Base-by-base conservation (phyloP, 495 filamentous ascomycete species). In the Trichodelitschia bisporula region DNA sequence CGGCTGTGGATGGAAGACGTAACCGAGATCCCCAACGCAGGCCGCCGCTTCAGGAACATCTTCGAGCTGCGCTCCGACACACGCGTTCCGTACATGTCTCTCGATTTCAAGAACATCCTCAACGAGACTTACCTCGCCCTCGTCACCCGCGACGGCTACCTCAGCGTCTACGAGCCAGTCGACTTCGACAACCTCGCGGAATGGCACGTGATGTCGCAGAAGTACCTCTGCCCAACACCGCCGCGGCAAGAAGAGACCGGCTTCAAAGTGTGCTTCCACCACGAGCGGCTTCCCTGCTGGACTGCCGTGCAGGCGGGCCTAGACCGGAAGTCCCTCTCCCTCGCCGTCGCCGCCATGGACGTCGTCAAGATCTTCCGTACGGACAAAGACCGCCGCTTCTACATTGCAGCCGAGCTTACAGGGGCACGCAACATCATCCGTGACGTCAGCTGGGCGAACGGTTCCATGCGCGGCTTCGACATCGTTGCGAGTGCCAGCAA, bases 401-500 rank as follows among this genome's bases (percentile, higher is more conserved):
- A 84, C 39, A 59, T 72, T 8, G 78, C 78, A 4, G 66, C 74
- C 17, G 74, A 79, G 42, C 54, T 95, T 16, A 45, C 43, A 18
- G 66, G 65, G 0, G 74, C 90, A 40, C 51, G 60, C 2, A 67
- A 69, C 0, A 54, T 95, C 24, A 74, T 99, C n/a, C 60, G 83
- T 31, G 83, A 91, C 42, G 70, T 93, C 3, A 69, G 77, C 4
- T 99, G 86, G 86, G 82, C 86, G 4, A 74, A 75, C 30, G 79
- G 79, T 11, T 80, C 78, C 40, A 72, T 77, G 23, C 51, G 82
- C 18, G 82, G 82, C 1, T 80, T 73, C 42, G 84, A 99, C 45
- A 57, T 91, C 31, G 62, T 95, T 39, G 89, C 86, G 4, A 89
- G 83, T 18, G 84, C 78, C 1, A 79, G 77, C 43, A 82, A 83